Percentiles rank a stretch among this genome's conserved stretches.
Conservation (phyloP, 2,329 filamentous ascomycete genomes). For the Diaporthe destruens region DNA sequence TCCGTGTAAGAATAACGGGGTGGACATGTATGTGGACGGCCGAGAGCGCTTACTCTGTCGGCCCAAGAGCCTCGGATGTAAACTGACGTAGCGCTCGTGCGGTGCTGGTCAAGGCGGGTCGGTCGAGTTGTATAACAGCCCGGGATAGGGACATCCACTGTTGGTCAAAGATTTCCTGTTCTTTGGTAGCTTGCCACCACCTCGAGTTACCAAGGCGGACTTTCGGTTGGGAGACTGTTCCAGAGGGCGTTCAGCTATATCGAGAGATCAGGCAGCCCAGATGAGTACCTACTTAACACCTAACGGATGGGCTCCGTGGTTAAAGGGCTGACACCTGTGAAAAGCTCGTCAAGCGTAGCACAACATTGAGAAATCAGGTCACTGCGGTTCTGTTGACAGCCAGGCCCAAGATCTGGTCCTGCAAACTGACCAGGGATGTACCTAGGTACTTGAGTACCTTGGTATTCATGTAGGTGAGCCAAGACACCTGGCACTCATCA, state of each 20-base stretch:
- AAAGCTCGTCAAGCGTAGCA: too few relatives aligned
- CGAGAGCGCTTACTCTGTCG: neutral
- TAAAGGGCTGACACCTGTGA: too few relatives aligned
- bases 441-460: too few relatives aligned
- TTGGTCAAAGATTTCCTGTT: neutral
- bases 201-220: neutral
- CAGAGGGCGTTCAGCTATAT: too few relatives aligned
- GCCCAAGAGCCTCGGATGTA: neutral
- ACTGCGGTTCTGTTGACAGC: too few relatives aligned
- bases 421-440: too few relatives aligned
- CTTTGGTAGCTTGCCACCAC: neutral
- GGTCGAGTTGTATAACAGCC: neutral
- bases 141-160: neutral
- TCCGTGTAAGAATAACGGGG: neutral
- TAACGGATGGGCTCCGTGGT: too few relatives aligned
- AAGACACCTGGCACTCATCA: neutral
- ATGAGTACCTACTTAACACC: too few relatives aligned
- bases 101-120: neutral
- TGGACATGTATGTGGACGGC: neutral
- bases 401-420: too few relatives aligned
- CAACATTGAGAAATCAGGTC: too few relatives aligned
- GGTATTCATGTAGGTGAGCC: too few relatives aligned
- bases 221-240: neutral
- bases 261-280: too few relatives aligned
- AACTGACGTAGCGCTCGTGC: neutral